These are phyloP conservation scores for Penicillium sp. DNA, from an alignment of 2,329 filamentous ascomycete genomes.

Conservation along the genomic window DNA sequence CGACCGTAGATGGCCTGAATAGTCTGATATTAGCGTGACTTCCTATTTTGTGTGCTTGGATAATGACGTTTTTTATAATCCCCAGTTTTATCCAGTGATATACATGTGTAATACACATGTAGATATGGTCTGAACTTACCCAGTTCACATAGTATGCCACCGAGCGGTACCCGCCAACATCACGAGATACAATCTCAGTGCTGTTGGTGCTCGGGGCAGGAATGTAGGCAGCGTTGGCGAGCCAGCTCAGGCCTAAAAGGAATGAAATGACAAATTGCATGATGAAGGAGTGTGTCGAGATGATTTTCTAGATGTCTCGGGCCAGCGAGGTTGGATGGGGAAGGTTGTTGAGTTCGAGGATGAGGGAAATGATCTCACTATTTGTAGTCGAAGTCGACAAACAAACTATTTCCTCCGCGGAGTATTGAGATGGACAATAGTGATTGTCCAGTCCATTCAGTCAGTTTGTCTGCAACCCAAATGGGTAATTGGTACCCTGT, in stretches of 20 bases:
- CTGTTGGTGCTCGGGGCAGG: conserved; percentile 2
- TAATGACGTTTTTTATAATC: background rate
- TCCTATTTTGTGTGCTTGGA: background rate
- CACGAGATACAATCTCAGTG: conserved; percentile 16
- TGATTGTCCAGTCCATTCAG: background rate
- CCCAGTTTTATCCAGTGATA: background rate
- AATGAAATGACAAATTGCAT: conserved; percentile 16
- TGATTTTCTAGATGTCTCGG: conserved; percentile 4
- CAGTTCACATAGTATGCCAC: conserved; percentile 51
- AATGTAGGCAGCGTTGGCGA: conserved; percentile 14
- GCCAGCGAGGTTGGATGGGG: conserved; percentile 10
- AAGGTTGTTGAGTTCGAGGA: background rate
- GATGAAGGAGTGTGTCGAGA: conserved; percentile 3
- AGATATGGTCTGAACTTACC: conserved; percentile 29
- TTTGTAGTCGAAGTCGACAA: conserved; percentile 14
- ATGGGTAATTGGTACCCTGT: background rate
- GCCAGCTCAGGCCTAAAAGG: conserved; percentile 14
- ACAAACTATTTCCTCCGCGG: background rate
- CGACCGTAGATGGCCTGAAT: conserved; percentile 76
- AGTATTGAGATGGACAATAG: conserved; percentile 1
- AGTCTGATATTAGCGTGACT: background rate
- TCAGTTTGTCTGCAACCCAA: background rate
- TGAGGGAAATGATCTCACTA: conserved; percentile 9
- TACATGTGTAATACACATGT: background rate
- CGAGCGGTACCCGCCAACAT: conserved; percentile 28